Evolutionary conservation across 345 rosid species (phyloP).

Genomic region (Eucalyptus tenuipes): DNA sequence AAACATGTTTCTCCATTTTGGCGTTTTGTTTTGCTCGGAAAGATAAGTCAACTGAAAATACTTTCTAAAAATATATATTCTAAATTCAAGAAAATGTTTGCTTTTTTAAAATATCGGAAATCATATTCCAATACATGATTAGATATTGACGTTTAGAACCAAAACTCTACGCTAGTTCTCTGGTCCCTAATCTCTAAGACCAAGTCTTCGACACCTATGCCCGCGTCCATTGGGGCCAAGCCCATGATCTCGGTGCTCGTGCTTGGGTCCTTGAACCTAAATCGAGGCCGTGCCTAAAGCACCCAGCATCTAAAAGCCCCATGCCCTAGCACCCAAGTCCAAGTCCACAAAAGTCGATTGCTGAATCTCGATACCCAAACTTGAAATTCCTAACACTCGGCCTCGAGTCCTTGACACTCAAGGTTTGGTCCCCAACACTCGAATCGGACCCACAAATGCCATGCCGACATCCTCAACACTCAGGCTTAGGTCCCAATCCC

Average conservation of each 20-base stretch:
- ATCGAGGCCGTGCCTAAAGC: background rate
- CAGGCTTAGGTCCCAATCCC: accelerated
- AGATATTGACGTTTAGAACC: too few relatives aligned
- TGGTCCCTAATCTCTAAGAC: background rate
- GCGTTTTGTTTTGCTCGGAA: too few relatives aligned
- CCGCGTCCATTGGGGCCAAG: background rate
- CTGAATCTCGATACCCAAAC: accelerated
- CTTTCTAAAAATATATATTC: too few relatives aligned
- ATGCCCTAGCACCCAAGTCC: background rate
- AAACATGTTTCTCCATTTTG: background rate
- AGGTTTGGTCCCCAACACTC: background rate
- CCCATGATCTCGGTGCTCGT: background rate
- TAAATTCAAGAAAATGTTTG: background rate
- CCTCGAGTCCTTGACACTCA: background rate
- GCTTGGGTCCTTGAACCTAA: background rate
- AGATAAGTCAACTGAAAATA: background rate
- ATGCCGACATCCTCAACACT: background rate
- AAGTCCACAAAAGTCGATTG: accelerated
- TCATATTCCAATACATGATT: too few relatives aligned
- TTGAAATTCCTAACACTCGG: background rate
- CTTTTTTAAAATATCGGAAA: too few relatives aligned
- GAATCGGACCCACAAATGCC: background rate
- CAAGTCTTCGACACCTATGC: background rate
- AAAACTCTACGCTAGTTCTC: background rate
- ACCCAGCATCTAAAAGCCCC: background rate